Evolutionary conservation across 2,329 filamentous ascomycete species (phyloP).

Genomic region (Aspergillus pseudoglaucus): DNA sequence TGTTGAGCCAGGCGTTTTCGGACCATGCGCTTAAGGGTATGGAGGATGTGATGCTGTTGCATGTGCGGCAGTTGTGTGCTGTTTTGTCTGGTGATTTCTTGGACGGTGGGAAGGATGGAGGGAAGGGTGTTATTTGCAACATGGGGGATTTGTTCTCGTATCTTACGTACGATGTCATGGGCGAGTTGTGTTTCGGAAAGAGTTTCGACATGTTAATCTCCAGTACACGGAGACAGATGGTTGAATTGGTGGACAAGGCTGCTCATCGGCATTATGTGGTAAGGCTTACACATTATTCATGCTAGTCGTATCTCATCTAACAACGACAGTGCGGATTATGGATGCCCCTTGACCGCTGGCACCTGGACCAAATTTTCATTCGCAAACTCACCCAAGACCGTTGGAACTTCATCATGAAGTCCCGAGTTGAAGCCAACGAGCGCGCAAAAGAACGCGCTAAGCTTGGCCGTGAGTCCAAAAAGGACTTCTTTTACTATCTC

Average conservation of each 20-base stretch:
- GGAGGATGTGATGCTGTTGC: slow-evolving; percentile 60
- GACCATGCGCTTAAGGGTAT: slow-evolving; percentile 61
- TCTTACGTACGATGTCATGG: slow-evolving; percentile 48
- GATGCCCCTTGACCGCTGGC: slow-evolving; percentile 60
- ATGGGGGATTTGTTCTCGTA: slow-evolving; percentile 37
- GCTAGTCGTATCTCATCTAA: neutral
- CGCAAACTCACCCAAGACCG: slow-evolving; percentile 60
- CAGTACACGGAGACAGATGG: slow-evolving; percentile 53
- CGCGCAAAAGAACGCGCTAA: slow-evolving; percentile 52
- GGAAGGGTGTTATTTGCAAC: slow-evolving; percentile 24
- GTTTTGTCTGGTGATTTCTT: slow-evolving; percentile 16
- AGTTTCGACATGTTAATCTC: slow-evolving; percentile 45
- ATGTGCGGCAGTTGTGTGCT: slow-evolving; percentile 60
- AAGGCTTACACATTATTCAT: slow-evolving; percentile 19
- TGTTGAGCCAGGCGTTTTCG: slow-evolving; percentile 66
- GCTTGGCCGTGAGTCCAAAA: slow-evolving; percentile 59
- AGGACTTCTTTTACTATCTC: slow-evolving; percentile 71
- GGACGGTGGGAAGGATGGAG: slow-evolving; percentile 8
- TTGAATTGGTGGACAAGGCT: slow-evolving; percentile 61
- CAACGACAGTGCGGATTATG: slow-evolving; percentile 59
- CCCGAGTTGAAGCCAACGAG: slow-evolving; percentile 59
- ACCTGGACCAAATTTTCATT: slow-evolving; percentile 63
- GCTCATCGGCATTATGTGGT: slow-evolving; percentile 64
- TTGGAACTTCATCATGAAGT: slow-evolving; percentile 65
- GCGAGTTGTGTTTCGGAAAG: slow-evolving; percentile 46